Evolutionary conservation across 1,139 yeast genomes (phyloP), one percentile per base, ranked within the genome.

Genomic region (Pichia sp.): DNA sequence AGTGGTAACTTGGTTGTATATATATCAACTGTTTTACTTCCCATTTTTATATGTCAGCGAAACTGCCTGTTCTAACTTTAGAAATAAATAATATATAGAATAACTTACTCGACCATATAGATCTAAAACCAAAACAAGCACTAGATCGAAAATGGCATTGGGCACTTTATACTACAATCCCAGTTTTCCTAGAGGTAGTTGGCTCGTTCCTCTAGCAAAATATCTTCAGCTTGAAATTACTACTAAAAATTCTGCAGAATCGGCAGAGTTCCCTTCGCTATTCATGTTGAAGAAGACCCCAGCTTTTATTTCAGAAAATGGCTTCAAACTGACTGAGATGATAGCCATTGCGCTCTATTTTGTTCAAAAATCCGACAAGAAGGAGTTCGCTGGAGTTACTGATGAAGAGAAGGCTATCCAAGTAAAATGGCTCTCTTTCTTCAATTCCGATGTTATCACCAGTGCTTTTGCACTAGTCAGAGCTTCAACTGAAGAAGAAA

Each of bases 351-450:
- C 41, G 20, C 16, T 14, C 42, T 67, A 68, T 62, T 53, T 71
- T 24, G 57, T 64, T 54, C 29, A 44, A 6, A 61, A 67, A 31
- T 47, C 55, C 4, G 14, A 33, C 1, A 46, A 57, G 7, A 9
- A 36, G 10, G 65, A 60, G 34, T 56, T 61, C 17, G 44, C 44
- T 7, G 66, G 67, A 44, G 55, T 56, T 51, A 60, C 59, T 55
- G 53, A 55, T 48, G 50, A 57, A 43, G 69, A 67, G 55, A 63
- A 63, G 57, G 69, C 68, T 41, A 58, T 58, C 51, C 57, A 65
- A 49, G 51, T 61, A 55, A 64, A 60, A 57, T 69, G 71, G 71
- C 49, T 63, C 48, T 66, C 69, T 6, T 63, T 62, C 51, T 50
- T 65, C 52, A 67, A 64, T 58, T 50, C 62, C 16, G 72, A 69